Percentiles rank a stretch among this genome's conserved stretches.
Evolutionary conservation across 768 basidiomycete genomes (phyloP).

Genomic region (Rhodotorula kratochvilovae): DNA sequence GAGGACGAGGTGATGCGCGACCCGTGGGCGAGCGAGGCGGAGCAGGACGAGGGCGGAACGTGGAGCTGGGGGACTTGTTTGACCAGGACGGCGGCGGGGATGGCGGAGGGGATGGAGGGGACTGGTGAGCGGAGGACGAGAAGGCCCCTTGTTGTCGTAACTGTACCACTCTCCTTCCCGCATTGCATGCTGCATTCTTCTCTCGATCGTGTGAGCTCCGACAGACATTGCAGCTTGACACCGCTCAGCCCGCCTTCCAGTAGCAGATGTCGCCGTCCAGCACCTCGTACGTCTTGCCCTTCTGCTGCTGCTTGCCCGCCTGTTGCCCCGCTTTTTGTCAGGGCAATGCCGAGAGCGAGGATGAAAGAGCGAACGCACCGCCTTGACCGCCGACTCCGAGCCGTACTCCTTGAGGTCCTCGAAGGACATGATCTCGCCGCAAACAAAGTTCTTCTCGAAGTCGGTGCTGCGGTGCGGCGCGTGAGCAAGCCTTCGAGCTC

Average conservation of each 20-base stretch:
- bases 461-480: slow-evolving; percentile 60
- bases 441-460: slow-evolving; percentile 97
- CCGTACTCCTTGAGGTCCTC: slow-evolving; percentile 87
- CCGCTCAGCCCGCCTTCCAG: slow-evolving; percentile 58
- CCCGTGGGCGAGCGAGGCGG: slow-evolving; percentile 38
- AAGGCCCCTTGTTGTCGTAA: neutral
- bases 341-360: neutral
- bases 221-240: no score
- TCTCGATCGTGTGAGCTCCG: no score
- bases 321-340: no score
- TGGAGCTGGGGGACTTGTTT: slow-evolving; percentile 35
- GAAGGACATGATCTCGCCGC: slow-evolving; percentile 92
- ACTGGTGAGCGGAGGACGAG: neutral
- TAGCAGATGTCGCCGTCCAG: slow-evolving; percentile 54
- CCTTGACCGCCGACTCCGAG: slow-evolving; percentile 84
- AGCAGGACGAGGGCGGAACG: slow-evolving; percentile 35
- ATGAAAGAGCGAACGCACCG: slow-evolving; percentile 50
- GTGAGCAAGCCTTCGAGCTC: neutral
- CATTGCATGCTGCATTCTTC: neutral
- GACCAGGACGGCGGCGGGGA: slow-evolving; percentile 7
- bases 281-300: slow-evolving; percentile 91
- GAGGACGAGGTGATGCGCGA: slow-evolving; percentile 41
- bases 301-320: slow-evolving; percentile 85
- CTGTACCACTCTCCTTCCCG: neutral
- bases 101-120: neutral